Evolutionary conservation across 495 filamentous ascomycete species (phyloP), one percentile per base, ranked within the genome.

Genomic region (Aspergillus mulundensis): DNA sequence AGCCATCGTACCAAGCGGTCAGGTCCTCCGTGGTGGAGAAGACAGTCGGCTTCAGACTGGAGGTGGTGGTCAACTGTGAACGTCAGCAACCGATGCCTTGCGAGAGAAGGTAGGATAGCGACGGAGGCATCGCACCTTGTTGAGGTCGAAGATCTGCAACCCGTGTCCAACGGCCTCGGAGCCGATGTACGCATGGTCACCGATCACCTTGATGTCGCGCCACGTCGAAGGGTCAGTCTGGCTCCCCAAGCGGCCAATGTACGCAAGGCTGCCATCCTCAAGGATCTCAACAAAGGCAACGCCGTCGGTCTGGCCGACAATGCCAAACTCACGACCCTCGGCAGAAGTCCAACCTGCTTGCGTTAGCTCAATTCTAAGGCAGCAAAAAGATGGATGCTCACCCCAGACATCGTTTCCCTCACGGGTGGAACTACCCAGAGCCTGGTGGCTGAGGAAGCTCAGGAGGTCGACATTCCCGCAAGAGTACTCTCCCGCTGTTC

Each of bases 351-450:
- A 62, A 8, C 60, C 60, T 62, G 19, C 20, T 15, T 2, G 6
- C 15, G 5, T 47, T 19, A 54, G 39, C 43, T 25, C 30, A 40
- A 3, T n/a, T 4, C 38, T 12, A 4, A 4, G 38, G 15, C 5
- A 18, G n/a, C 15, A 12, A 12, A n/a, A 16, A 4, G 14, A 2
- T 40, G 32, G 12, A 1, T 19, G 47, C 59, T 39, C 38, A 62
- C 56, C 60, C 60, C 60, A 62, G 11, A 62, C 15, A 53, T 62
- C 60, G 34, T 62, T 62, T 0, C 60, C 60, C 46, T 62, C 60
- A 36, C 60, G 60, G 25, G 56, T 62, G 18, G 7, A 28, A 19
- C 56, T 62, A 8, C 56, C 60, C 60, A 62, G 14, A 18, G 46
- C 56, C 55, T 62, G 60, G 34, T 62, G 60, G 38, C 60, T 62